Conservation (phyloP, 768 basidiomycete genomes). For the Leccinum broughii region DNA sequence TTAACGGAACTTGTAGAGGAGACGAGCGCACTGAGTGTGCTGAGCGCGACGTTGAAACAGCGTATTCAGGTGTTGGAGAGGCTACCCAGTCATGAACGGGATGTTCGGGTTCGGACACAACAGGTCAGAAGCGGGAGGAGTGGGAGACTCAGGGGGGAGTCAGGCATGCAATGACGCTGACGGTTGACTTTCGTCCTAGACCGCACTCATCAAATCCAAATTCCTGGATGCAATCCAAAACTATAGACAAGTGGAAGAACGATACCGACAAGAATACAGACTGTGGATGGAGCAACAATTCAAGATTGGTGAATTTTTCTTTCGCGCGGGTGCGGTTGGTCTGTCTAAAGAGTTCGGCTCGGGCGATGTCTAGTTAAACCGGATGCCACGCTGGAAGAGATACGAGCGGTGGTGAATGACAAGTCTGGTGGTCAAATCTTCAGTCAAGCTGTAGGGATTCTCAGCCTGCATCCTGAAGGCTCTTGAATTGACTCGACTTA, state of each 20-base stretch:
- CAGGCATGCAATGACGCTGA: slow-evolving; percentile 14
- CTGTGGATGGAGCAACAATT: slow-evolving; percentile 84
- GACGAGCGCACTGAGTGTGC: slow-evolving; percentile 54
- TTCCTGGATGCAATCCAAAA: slow-evolving; percentile 88
- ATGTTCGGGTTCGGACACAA: slow-evolving; percentile 73
- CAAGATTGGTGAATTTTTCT: slow-evolving; percentile 63
- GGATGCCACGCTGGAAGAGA: slow-evolving; percentile 86
- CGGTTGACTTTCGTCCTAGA: slow-evolving; percentile 35
- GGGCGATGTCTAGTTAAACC: slow-evolving; percentile 68
- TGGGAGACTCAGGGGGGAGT: slow-evolving; percentile 1
- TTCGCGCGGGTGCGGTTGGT: neutral
- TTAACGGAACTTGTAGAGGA: slow-evolving; percentile 72
- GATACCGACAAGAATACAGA: slow-evolving; percentile 75
- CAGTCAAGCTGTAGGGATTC: slow-evolving; percentile 67
- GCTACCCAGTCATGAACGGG: slow-evolving; percentile 60
- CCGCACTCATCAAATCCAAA: slow-evolving; percentile 66
- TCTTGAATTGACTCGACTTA: slow-evolving; percentile 29
- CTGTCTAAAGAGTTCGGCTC: neutral
- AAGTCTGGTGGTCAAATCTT: slow-evolving; percentile 84
- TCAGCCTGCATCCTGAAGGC: neutral
- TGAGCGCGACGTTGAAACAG: slow-evolving; percentile 63
- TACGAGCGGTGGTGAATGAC: slow-evolving; percentile 83
- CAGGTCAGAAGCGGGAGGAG: slow-evolving; percentile 48
- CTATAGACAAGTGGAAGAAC: slow-evolving; percentile 81
- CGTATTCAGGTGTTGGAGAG: slow-evolving; percentile 71